Evolutionary conservation across 495 filamentous ascomycete genomes (phyloP).

Genomic region (Filosporella fistucella): DNA sequence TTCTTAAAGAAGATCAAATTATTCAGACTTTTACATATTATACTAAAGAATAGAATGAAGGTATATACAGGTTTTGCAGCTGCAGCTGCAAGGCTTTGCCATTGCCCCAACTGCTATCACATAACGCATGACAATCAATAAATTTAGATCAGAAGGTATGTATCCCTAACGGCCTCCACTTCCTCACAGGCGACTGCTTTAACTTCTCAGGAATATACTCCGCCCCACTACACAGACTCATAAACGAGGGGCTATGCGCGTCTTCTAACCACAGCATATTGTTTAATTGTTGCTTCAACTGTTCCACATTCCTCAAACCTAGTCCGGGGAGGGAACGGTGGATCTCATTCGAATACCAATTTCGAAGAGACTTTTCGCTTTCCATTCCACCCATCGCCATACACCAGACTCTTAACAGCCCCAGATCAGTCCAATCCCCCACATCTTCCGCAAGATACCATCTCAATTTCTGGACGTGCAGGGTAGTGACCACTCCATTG

Average conservation of each 20-base stretch:
- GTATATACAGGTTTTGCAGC: too few species aligned
- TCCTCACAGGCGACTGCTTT: too few species aligned
- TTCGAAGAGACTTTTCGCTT: not conserved
- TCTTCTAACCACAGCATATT: constrained; percentile 10
- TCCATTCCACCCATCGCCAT: constrained; percentile 11
- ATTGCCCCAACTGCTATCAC: too few species aligned
- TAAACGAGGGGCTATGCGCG: constrained; percentile 9
- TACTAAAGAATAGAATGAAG: too few species aligned
- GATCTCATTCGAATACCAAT: constrained; percentile 8
- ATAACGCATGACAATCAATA: too few species aligned
- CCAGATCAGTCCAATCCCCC: not conserved
- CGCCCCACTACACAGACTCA: not conserved
- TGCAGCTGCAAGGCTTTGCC: too few species aligned
- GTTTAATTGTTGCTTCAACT: not conserved
- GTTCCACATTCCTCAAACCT: not conserved
- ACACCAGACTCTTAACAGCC: constrained; percentile 3
- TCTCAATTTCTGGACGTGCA: constrained; percentile 7
- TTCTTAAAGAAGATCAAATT: too few species aligned
- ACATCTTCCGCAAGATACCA: not conserved
- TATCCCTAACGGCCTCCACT: too few species aligned
- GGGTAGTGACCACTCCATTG: not conserved
- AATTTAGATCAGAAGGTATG: too few species aligned
- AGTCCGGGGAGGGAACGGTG: too few species aligned
- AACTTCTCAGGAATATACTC: too few species aligned
- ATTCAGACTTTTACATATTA: too few species aligned